Conservation (phyloP, 2,329 filamentous ascomycete species). For the Fusarium sp. region DNA sequence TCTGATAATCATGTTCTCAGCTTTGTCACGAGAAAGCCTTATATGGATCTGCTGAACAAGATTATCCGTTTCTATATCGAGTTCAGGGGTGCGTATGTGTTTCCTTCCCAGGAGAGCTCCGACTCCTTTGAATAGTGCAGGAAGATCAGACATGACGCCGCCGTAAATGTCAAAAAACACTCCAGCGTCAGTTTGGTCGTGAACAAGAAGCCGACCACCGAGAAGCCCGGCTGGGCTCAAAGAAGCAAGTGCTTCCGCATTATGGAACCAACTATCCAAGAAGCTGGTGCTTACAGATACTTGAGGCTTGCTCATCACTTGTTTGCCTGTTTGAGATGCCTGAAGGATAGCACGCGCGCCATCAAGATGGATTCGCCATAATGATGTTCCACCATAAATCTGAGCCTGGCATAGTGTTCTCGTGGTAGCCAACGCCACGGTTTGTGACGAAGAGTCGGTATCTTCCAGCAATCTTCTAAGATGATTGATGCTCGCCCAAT, state of each 20-base stretch:
- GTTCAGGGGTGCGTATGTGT: neutral
- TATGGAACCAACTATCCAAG: constrained; percentile 33
- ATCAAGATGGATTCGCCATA: constrained; percentile 29
- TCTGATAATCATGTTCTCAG: neutral
- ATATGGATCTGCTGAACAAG: neutral
- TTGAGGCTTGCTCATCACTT: accelerated
- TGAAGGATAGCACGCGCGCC: constrained; percentile 26
- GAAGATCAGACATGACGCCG: constrained; percentile 31
- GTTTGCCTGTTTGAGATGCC: neutral
- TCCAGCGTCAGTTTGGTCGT: neutral
- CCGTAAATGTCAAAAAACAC: constrained; percentile 27
- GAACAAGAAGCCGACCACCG: neutral
- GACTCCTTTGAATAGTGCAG: constrained; percentile 20
- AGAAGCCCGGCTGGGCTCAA: constrained; percentile 19
- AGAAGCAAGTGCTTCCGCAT: constrained; percentile 29
- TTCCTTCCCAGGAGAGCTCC: constrained; percentile 8
- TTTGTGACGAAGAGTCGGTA: neutral
- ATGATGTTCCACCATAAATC: constrained; percentile 25
- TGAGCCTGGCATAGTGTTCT: constrained; percentile 32
- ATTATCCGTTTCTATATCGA: neutral
- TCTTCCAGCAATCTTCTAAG: constrained; percentile 5
- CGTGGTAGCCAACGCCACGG: constrained; percentile 21
- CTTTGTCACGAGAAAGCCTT: constrained; percentile 5
- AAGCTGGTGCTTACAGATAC: neutral
- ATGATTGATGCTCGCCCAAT: constrained; percentile 14